Evolutionary conservation across 108 stramenopile species (phyloP), one percentile per base, ranked within the genome.

Genomic region (Skeletonema potamos): DNA sequence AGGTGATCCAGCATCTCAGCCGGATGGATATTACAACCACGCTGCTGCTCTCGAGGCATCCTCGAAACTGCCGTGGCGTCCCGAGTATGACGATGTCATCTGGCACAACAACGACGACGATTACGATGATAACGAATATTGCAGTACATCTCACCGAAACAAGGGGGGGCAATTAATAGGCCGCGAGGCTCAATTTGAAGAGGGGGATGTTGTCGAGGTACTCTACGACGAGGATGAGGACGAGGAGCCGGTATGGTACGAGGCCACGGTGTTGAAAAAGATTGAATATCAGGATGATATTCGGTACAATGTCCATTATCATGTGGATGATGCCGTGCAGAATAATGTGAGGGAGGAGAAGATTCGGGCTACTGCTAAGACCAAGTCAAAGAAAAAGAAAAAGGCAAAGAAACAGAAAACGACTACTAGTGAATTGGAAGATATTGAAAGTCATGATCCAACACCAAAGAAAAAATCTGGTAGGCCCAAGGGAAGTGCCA

Each of bases 141-240:
- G 79, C 27, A 63, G 60, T 43, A 81, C 79, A 30, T 72, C 70
- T 54, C 79, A 81, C 27, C 58, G 72, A 62, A 81, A 81, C 37
- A 71, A 73, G 65, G 87, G 85, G 30, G 87, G 84, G 33, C 93
- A 94, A 48, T 43, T 91, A 72, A 74, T 87, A 54, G 82, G 85
- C 10, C 70, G 85, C 15, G 59, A 72, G 27, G 75, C 93, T 0
- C 68, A 81, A 67, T 94, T 82, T 66, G 66, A 84, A 12, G 89
- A 89, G 67, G 87, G 85, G 9, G 93, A 94, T 59, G 68, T 83
- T 3, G 88, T 94, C 2, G 76, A 91, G 68, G 90, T 94, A 51
- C 54, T 79, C 17, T 91, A 87, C 64, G 86, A 91, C 33, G 87
- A 80, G 11, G 81, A 73, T 54, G 72, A 77, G 22, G 79, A 72